Evolutionary conservation across 2,329 filamentous ascomycete species (phyloP), one percentile per base, ranked within the genome.

Genomic region (Fusarium ramigenum): DNA sequence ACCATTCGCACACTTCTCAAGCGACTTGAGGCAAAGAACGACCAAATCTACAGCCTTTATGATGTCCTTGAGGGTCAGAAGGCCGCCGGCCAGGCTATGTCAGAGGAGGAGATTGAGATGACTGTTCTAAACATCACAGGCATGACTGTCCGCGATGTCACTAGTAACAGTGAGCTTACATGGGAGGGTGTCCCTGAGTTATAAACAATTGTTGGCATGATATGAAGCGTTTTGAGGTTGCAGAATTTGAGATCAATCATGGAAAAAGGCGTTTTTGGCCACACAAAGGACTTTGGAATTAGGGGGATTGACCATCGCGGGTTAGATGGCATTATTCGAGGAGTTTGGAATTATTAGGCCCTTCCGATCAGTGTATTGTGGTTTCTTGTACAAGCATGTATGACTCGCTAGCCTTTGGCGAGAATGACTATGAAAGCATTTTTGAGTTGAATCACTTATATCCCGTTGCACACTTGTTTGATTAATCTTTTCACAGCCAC

Each of bases 11-110:
- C 84, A 28, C 78, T 94, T 25, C 84, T 92, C 46, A 86, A 87
- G 69, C 87, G 88, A 59, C 88, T 94, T 30, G 92, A 95, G 77
- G 87, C 88, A 77, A 94, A 95, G 82, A 90, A 91, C 32, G 92
- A 93, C 69, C 93, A 95, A 80, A 91, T 97, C 46, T 97, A 97
- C 82, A 88, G 90, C 46, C 85, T 97, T 19, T 93, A 95, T 76
- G 94, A 97, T 80, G 93, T 96, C 2, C 85, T 96, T 2, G 93
- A 96, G 81, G 93, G 92, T 10, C 93, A 95, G 80, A 93, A 93
- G 83, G 85, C 86, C 39, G 86, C 87, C 6, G 90, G 90, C 0
- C 88, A 90, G 77, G 85, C 87, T 72, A 91, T 93, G 87, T 88
- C 85, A 2, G 87, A 89, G 73, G 87, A 89, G 25, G 87, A 91